Evolutionary conservation across 148 eudicot species (phyloP).

Genomic region (Oxyria digyna): DNA sequence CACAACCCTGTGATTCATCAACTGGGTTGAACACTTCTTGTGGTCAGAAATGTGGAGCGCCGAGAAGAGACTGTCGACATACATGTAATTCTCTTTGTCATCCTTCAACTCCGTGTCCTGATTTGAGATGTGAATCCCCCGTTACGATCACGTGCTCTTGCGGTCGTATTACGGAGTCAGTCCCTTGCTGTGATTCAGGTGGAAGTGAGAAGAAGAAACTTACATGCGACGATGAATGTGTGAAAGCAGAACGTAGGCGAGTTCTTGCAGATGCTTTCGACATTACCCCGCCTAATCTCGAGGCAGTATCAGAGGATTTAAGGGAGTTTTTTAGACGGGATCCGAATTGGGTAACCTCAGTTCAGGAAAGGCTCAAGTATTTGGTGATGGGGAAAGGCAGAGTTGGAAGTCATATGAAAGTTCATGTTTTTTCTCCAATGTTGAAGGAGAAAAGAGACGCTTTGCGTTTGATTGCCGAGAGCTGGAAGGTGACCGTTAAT

Average conservation of each 20-base stretch:
- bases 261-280: conserved; percentile 94
- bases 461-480: conserved; percentile 71
- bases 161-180: conserved; percentile 59
- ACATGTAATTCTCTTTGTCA: conserved; percentile 75
- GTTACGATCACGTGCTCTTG: conserved; percentile 79
- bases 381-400: conserved; percentile 71
- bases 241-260: conserved; percentile 61
- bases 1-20: conserved; percentile 60
- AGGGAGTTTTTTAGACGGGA: conserved; percentile 64
- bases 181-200: conserved; percentile 91
- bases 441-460: conserved; percentile 82
- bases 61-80: conserved; percentile 91
- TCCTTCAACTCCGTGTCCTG: conserved; percentile 68
- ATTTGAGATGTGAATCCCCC: conserved; percentile 65
- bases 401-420: conserved; percentile 33
- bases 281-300: conserved; percentile 46
- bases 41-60: conserved; percentile 87
- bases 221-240: conserved; percentile 81
- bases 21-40: conserved; percentile 42
- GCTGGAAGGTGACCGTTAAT: conserved; percentile 79
- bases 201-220: conserved; percentile 76
- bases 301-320: conserved; percentile 52
- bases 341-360: conserved; percentile 72
- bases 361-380: conserved; percentile 84
- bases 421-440: conserved; percentile 91